phyloP scores from a whole-genome alignment of 306 rosid species.

The Fagus crenata region DNA sequence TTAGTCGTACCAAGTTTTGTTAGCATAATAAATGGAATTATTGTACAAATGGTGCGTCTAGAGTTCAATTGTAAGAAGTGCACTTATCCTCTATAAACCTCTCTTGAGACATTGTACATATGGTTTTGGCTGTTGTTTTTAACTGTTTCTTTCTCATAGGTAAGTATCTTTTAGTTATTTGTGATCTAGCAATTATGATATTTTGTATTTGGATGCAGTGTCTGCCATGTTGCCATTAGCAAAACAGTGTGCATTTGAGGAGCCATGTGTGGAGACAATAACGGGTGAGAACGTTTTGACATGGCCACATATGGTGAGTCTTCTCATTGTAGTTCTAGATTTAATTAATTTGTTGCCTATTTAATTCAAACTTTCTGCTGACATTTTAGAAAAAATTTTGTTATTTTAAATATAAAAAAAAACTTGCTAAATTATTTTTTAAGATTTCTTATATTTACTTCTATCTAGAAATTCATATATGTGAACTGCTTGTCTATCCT shows the following conservation, averaged over 20 bases:
- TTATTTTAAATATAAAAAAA: not conserved
- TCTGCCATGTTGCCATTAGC: constrained; percentile 95
- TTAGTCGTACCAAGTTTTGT: too few relatives aligned
- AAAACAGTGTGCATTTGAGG: constrained; percentile 98
- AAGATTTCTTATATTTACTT: not conserved
- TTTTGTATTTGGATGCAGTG: constrained; percentile 57
- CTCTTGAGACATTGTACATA: not conserved
- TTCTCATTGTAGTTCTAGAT: constrained; percentile 6
- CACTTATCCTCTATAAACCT: not conserved
- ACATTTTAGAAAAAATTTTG: not conserved
- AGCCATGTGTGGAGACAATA: constrained; percentile 92
- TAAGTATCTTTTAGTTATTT: constrained; percentile 1
- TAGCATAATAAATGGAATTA: too few relatives aligned
- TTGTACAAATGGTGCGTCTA: too few relatives aligned
- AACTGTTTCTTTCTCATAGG: not conserved
- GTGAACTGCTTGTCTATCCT: not conserved
- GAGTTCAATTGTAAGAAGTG: not conserved
- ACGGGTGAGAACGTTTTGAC: constrained; percentile 91
- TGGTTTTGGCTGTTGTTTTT: not conserved
- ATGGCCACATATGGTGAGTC: constrained; percentile 94
- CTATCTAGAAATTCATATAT: not conserved
- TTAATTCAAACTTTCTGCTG: constrained; percentile 4
- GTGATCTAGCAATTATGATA: constrained; percentile 4
- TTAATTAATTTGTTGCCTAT: constrained; percentile 11
- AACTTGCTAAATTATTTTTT: not conserved